These are phyloP conservation scores for Mucor saturninus DNA, from an alignment of 371 early-diverging fungal species.

Conservation along the genomic window DNA sequence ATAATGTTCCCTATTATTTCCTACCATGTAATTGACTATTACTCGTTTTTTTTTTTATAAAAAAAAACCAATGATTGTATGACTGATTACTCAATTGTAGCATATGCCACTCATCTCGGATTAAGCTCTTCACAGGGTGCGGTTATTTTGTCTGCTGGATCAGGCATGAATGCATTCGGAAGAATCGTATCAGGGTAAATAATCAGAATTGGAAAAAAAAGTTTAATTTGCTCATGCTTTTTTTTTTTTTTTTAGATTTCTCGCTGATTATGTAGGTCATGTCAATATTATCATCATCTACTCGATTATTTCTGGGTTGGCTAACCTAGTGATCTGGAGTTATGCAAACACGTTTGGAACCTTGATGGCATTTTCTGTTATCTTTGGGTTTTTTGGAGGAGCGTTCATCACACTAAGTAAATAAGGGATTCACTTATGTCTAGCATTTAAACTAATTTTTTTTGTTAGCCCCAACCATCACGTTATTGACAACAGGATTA, in stretches of 20 bases:
- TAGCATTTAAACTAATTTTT: not conserved
- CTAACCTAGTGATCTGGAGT: conserved; percentile 48
- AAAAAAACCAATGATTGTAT: not conserved
- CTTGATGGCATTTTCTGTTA: conserved; percentile 34
- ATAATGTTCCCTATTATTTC: conserved; percentile 63
- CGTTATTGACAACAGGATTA: conserved; percentile 28
- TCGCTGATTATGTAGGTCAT: conserved; percentile 48
- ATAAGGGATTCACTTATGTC: not conserved
- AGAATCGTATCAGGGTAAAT: conserved; percentile 31
- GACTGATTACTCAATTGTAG: conserved; percentile 2
- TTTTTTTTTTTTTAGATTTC: not conserved
- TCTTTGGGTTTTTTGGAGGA: conserved; percentile 49
- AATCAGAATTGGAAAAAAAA: not conserved
- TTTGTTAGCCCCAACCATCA: conserved; percentile 35
- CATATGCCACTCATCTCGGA: conserved; percentile 33
- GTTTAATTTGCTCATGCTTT: not conserved
- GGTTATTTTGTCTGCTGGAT: conserved; percentile 22
- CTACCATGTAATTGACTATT: conserved; percentile 38
- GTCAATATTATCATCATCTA: conserved; percentile 41
- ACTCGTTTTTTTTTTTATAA: not conserved
- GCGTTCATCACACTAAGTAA: conserved; percentile 41
- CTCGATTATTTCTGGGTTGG: conserved; percentile 30
- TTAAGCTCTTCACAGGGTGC: conserved; percentile 34
- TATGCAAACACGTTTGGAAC: conserved; percentile 41
- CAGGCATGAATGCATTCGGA: conserved; percentile 30